A percentile compares a stretch with the other conserved stretches of the same genome.
phyloP scores from a whole-genome alignment of 2,329 filamentous ascomycete genomes.

The Decorospora gaudefroyi region DNA sequence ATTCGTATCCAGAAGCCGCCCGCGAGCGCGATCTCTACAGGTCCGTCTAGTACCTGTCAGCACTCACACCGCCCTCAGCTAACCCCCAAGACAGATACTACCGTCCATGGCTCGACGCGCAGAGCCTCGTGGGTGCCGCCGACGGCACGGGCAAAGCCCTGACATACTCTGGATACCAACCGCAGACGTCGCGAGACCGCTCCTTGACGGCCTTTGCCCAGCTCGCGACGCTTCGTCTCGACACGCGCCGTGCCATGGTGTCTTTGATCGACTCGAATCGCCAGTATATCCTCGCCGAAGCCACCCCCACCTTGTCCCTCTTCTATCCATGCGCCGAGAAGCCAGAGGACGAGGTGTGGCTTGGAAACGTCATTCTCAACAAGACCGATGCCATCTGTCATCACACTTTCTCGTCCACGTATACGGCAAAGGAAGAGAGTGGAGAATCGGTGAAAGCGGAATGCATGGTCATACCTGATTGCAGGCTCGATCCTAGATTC shows the following conservation, averaged over 20 bases:
- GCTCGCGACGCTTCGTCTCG: slow-evolving; percentile 41
- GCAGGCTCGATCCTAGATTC: slow-evolving; percentile 31
- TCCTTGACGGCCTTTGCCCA: slow-evolving; percentile 46
- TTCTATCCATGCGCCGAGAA: slow-evolving; percentile 29
- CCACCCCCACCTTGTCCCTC: slow-evolving; percentile 44
- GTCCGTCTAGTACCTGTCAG: slow-evolving; percentile 14
- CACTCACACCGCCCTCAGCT: slow-evolving; percentile 3
- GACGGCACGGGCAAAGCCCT: slow-evolving; percentile 33
- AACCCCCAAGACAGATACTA: slow-evolving; percentile 35
- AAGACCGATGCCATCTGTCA: slow-evolving; percentile 37
- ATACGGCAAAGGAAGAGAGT: slow-evolving; percentile 26
- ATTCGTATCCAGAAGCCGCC: slow-evolving; percentile 27
- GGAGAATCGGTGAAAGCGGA: slow-evolving; percentile 25
- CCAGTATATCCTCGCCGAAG: slow-evolving; percentile 49
- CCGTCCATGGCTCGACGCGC: slow-evolving; percentile 45
- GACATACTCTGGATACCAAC: slow-evolving; percentile 29
- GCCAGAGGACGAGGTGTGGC: slow-evolving; percentile 36
- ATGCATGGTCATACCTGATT: slow-evolving; percentile 36
- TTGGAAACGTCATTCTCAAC: slow-evolving; percentile 39
- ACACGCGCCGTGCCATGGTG: slow-evolving; percentile 43
- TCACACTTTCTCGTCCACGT: slow-evolving; percentile 35
- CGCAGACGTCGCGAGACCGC: slow-evolving; percentile 33
- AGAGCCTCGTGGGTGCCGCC: slow-evolving; percentile 36
- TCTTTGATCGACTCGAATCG: slow-evolving; percentile 46
- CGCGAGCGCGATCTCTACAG: slow-evolving; percentile 40